Conservation (phyloP, 2,329 filamentous ascomycete species). For the Leptographium radiaticola region DNA sequence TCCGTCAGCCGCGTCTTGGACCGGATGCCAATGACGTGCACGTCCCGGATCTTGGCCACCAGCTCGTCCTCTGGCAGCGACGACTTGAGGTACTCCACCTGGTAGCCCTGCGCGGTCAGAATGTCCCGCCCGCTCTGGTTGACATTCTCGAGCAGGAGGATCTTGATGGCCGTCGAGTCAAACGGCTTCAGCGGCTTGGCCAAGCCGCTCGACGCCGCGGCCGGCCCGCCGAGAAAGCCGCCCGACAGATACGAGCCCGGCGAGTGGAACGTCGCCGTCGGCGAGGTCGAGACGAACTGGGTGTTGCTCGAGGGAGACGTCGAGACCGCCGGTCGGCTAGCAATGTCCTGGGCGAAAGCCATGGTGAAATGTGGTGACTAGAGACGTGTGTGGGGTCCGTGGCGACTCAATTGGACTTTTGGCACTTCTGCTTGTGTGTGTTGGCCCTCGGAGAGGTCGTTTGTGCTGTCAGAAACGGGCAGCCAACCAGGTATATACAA, state of each 20-base stretch:
- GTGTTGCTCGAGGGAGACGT: constrained; percentile 19
- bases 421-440: background rate
- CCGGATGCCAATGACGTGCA: constrained; percentile 94
- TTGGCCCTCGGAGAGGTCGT: background rate
- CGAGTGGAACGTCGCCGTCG: constrained; percentile 61
- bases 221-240: background rate
- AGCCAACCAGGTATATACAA: constrained; percentile 1
- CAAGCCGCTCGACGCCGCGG: constrained; percentile 23
- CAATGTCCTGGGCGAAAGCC: constrained; percentile 13
- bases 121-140: constrained; percentile 83
- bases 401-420: background rate
- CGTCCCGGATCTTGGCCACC: constrained; percentile 91
- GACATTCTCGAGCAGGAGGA: constrained; percentile 88
- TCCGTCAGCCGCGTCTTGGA: constrained; percentile 93
- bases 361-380: constrained; percentile 2
- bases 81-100: constrained; percentile 83
- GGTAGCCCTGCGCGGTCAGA: constrained; percentile 75
- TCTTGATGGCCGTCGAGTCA: constrained; percentile 91
- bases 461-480: constrained; percentile 7
- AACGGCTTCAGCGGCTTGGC: constrained; percentile 86
- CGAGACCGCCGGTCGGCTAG: constrained; percentile 35
- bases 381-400: background rate
- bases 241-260: constrained; percentile 35
- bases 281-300: constrained; percentile 61
- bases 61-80: constrained; percentile 86